phyloP scores from a whole-genome alignment of 805 yeast species.

The Brettanomyces sp. region DNA sequence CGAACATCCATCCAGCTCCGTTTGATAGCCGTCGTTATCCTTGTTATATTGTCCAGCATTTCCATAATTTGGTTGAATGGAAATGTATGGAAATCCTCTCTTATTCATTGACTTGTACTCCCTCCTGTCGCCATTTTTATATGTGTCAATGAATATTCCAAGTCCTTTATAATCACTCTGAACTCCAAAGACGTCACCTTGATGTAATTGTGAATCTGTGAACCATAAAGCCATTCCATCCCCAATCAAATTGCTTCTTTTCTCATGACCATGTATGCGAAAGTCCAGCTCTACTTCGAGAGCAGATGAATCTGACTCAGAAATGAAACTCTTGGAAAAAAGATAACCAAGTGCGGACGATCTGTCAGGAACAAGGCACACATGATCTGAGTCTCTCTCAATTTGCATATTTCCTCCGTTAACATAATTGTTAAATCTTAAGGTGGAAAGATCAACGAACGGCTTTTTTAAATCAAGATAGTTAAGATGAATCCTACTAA shows the following conservation, averaged over 20 bases:
- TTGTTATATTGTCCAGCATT: constrained; percentile 42
- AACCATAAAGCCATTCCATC: constrained; percentile 84
- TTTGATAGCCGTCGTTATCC: constrained; percentile 57
- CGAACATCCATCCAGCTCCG: constrained; percentile 65
- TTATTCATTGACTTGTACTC: constrained; percentile 10
- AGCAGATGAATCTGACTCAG: constrained; percentile 17
- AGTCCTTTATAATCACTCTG: constrained; percentile 58
- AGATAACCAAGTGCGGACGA: constrained; percentile 39
- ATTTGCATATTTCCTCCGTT: constrained; percentile 37
- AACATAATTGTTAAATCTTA: constrained; percentile 22
- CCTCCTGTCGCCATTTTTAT: constrained; percentile 46
- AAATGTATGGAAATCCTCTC: constrained; percentile 55
- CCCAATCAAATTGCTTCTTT: constrained; percentile 43
- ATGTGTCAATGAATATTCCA: constrained; percentile 70
- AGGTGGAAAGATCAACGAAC: constrained; percentile 16
- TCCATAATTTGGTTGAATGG: constrained; percentile 66
- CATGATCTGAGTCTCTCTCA: constrained; percentile 28
- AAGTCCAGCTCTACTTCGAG: constrained; percentile 60
- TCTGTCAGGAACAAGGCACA: constrained; percentile 34
- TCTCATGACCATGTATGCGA: constrained; percentile 46
- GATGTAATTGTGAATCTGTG: constrained; percentile 36
- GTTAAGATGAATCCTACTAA: constrained; percentile 5
- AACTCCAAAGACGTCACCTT: constrained; percentile 75
- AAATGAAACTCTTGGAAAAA: constrained; percentile 31
- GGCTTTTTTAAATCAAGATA: constrained; percentile 20